These are phyloP conservation scores for Trichosporon faecale DNA, from an alignment of 1,284 basidiomycete genomes.

Conservation along the genomic window DNA sequence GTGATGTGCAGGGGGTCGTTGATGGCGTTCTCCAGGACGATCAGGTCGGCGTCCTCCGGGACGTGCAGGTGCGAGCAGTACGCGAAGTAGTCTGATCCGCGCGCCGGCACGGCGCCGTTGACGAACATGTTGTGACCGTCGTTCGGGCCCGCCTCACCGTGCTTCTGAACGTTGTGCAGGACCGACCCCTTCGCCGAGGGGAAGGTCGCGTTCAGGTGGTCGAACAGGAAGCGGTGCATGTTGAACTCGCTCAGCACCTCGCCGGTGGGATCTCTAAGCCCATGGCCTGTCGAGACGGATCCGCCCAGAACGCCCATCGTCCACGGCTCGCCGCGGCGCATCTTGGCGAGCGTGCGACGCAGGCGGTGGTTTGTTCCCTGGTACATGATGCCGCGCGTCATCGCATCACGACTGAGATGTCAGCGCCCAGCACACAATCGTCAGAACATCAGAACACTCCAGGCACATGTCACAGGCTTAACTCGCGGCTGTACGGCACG, in stretches of 20 bases:
- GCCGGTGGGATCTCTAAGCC: slow-evolving; percentile 20
- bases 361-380: slow-evolving; percentile 30
- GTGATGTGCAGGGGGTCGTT: slow-evolving; percentile 30
- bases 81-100: slow-evolving; percentile 37
- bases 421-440: background rate
- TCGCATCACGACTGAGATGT: background rate
- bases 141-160: background rate
- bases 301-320: slow-evolving; percentile 33
- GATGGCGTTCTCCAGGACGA: slow-evolving; percentile 39
- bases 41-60: slow-evolving; percentile 34
- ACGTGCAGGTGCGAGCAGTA: slow-evolving; percentile 36
- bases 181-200: slow-evolving; percentile 21
- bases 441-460: background rate
- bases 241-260: slow-evolving; percentile 28
- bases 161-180: background rate
- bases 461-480: background rate
- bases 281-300: slow-evolving; percentile 40
- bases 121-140: slow-evolving; percentile 28
- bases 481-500: background rate
- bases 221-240: slow-evolving; percentile 42
- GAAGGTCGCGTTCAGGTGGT: slow-evolving; percentile 39
- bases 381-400: slow-evolving; percentile 11
- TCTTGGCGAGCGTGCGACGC: slow-evolving; percentile 29
- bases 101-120: slow-evolving; percentile 33
- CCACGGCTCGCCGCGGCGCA: slow-evolving; percentile 30